Conservation (phyloP, 116 monocot species). For the Papilionanthe hybrid region DNA sequence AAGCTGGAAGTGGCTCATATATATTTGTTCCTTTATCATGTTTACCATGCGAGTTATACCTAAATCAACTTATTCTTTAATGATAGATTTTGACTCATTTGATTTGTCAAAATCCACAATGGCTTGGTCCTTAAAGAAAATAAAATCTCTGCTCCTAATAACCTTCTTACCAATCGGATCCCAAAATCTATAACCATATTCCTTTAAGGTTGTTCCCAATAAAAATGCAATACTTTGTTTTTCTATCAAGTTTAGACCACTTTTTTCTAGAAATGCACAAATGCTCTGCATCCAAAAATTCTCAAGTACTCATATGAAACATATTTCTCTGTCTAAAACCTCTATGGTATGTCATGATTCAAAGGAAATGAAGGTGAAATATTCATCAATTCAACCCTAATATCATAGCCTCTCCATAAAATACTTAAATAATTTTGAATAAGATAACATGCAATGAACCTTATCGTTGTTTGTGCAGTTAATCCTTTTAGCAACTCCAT, state of each 20-base stretch:
- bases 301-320: not conserved
- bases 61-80: not conserved
- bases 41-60: not conserved
- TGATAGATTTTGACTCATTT: not conserved
- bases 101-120: not conserved
- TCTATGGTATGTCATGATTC: not conserved
- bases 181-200: not conserved
- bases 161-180: not conserved
- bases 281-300: not conserved
- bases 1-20: too few species aligned
- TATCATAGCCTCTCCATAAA: conserved; percentile 5
- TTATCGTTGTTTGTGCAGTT: too few species aligned
- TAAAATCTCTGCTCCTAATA: not conserved
- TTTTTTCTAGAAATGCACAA: not conserved
- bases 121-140: conserved; percentile 8
- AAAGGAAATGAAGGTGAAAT: not conserved
- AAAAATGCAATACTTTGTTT: conserved; percentile 5
- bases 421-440: not conserved
- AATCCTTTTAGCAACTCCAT: too few species aligned
- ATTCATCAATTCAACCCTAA: not conserved
- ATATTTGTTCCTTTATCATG: not conserved
- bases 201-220: not conserved
- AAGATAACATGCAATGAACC: not conserved
- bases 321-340: not conserved
- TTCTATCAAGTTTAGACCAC: not conserved